Base-by-base conservation (phyloP, 192 early-diverging fungal species). In the Oehlia diaphana region DNA sequence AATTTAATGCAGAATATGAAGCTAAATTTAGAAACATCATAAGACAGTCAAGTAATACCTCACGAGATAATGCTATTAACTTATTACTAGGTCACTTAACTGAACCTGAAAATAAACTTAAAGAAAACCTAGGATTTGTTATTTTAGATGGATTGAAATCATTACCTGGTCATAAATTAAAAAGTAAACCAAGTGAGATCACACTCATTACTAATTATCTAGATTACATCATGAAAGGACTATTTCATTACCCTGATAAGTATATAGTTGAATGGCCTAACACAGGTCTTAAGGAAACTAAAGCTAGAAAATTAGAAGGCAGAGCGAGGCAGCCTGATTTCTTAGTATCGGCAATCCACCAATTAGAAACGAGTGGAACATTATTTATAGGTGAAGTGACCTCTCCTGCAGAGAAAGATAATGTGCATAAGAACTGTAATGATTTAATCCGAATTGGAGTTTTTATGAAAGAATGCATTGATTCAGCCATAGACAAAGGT, bases 191-290 rank as follows among this genome's bases (percentile, higher is more conserved):
- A 64, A 64, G 63, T 6, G 23, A 76, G 65, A 63, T 47, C 0
- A 64, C 63, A 16, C 39, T 64, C 8, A 64, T 64, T 19, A 65
- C 63, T 19, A 76, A 76, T 42, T 76, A 63, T 63, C 39, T 76
- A 4, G 74, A 76, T 63, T 47, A 63, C 39, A 76, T 76, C 9
- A 63, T 76, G 62, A 76, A 44, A 37, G 62, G 37, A 64, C 10
- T 63, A 44, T 39, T 76, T 26, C 26, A 26, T 0, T 0, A 0
- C 0, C 26, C 26, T 26, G 26, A 26, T 26, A 26, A 26, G 26
- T 26, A 26, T 26, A 26, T 26, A 26, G 26, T 26, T 0, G 26
- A 26, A 26, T 26, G 26, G 26, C 26, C 26, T 26, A 26, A 26
- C 26, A 26, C 26, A 26, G 26, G 26, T 26, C 26, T 26, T 26